These are phyloP conservation scores for Lichtheimia corymbifera DNA, from an alignment of 371 early-diverging fungal genomes.

Conservation along the genomic window DNA sequence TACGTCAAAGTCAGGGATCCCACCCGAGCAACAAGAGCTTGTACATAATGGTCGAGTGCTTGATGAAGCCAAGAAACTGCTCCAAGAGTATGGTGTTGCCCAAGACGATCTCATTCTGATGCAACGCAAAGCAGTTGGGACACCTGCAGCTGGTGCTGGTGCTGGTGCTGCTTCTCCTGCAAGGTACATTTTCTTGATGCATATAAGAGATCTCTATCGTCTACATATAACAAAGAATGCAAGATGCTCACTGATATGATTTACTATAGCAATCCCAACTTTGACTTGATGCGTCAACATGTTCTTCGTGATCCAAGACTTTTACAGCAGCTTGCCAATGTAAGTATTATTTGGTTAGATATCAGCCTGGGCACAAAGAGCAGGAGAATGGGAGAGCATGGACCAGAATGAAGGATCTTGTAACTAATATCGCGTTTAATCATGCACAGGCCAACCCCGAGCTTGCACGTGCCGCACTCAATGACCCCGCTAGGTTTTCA, in stretches of 20 bases:
- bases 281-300: constrained; percentile 78
- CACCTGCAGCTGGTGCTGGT: too few relatives aligned
- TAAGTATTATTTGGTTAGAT: constrained; percentile 16
- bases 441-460: constrained; percentile 65
- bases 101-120: constrained; percentile 78
- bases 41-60: constrained; percentile 65
- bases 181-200: too few relatives aligned
- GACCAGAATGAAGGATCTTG: neutral
- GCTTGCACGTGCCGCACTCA: constrained; percentile 67
- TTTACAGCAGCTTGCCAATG: constrained; percentile 63
- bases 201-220: too few relatives aligned
- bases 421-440: neutral
- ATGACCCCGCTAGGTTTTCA: constrained; percentile 67
- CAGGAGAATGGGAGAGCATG: neutral
- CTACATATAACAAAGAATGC: too few relatives aligned
- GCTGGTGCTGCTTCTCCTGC: constrained; percentile 1
- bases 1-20: constrained; percentile 52
- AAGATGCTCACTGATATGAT: too few relatives aligned
- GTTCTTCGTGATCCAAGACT: constrained; percentile 69
- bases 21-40: constrained; percentile 50
- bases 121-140: constrained; percentile 21
- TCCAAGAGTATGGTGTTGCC: constrained; percentile 67
- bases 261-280: constrained; percentile 36
- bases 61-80: constrained; percentile 59
- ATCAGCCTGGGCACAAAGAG: neutral